Evolutionary conservation across 2,329 filamentous ascomycete genomes (phyloP).

Genomic region (Cryphonectria carpinicola): DNA sequence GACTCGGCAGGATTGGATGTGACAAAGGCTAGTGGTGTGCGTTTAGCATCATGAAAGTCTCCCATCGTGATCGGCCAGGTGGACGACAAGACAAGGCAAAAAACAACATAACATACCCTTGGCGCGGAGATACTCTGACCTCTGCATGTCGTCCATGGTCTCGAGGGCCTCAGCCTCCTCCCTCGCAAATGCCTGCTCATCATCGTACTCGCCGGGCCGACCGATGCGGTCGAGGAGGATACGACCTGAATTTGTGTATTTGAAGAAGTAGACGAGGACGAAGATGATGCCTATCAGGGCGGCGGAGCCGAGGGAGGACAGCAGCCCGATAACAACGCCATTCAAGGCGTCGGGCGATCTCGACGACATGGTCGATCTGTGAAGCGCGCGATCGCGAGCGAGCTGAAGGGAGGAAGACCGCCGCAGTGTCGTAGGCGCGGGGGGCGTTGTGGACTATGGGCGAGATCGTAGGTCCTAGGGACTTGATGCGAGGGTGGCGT

Average conservation of each 20-base stretch:
- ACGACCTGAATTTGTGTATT: slow-evolving; percentile 83
- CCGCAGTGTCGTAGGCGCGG: neutral
- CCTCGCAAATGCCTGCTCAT: slow-evolving; percentile 90
- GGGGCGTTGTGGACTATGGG: slow-evolving; percentile 6
- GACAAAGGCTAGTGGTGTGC: slow-evolving; percentile 72
- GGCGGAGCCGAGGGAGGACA: slow-evolving; percentile 92
- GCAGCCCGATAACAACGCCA: slow-evolving; percentile 90
- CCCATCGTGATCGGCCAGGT: neutral
- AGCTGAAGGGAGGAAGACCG: too few species aligned
- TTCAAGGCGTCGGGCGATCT: slow-evolving; percentile 53
- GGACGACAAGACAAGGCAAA: too few species aligned
- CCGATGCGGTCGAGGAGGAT: slow-evolving; percentile 94
- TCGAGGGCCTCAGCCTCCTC: slow-evolving; percentile 96
- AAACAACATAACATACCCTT: slow-evolving; percentile 68
- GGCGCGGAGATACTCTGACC: slow-evolving; percentile 88
- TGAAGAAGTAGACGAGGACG: slow-evolving; percentile 87
- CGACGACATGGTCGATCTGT: slow-evolving; percentile 28
- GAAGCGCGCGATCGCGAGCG: slow-evolving; percentile 4
- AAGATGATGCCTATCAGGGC: slow-evolving; percentile 80
- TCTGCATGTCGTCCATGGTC: slow-evolving; percentile 90
- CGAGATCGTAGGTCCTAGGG: slow-evolving; percentile 13
- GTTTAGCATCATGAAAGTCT: slow-evolving; percentile 18
- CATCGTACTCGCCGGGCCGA: slow-evolving; percentile 93
- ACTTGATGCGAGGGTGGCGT: slow-evolving; percentile 30
- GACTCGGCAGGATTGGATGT: slow-evolving; percentile 95